Evolutionary conservation across 768 basidiomycete species (phyloP), one percentile per base, ranked within the genome.

Genomic region (Lentinula sp.): DNA sequence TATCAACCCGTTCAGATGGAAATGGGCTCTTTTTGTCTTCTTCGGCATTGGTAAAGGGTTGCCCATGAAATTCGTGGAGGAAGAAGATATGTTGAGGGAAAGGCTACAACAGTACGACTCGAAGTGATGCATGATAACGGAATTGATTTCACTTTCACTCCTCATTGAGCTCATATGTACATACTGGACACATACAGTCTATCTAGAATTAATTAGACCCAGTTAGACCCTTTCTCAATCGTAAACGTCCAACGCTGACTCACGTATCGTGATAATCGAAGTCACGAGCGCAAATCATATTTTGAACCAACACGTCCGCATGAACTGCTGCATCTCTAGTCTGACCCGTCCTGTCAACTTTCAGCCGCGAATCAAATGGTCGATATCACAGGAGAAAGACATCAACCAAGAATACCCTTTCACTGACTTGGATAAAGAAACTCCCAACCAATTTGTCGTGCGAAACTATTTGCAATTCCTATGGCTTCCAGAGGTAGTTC

Each of bases 401-500:
- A 71, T 90, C 33, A 75, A 77, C 2, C 73, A 74, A 43, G 86
- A 87, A 20, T 86, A 77, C 64, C 87, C 85, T 2, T 82, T 88
- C 57, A 57, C 66, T 48, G 76, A 79, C 20, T 48, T 77, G 37
- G 63, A 71, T 49, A 64, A 74, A 45, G 83, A 85, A 65, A 74
- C 78, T 0, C 74, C 80, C 16, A 85, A 84, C 16, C 80, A 86
- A 63, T 85, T 80, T 66, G 79, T 86, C 23, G 77, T 76, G 2
- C 77, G 85, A n/a, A 84, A 78, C 3, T 91, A 91, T 70, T 80
- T 88, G 49, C 88, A 90, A 66, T 89, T 86, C 65, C 77, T 91
- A 6, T 91, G 89, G 88, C 79, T 91, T 46, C 89, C 90, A 50
- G 82, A 90, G 74, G 90, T 90, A 64, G 56, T 72, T 66, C 36